phyloP scores from a whole-genome alignment of 805 yeast genomes.

The Teunomyces tritomae region DNA sequence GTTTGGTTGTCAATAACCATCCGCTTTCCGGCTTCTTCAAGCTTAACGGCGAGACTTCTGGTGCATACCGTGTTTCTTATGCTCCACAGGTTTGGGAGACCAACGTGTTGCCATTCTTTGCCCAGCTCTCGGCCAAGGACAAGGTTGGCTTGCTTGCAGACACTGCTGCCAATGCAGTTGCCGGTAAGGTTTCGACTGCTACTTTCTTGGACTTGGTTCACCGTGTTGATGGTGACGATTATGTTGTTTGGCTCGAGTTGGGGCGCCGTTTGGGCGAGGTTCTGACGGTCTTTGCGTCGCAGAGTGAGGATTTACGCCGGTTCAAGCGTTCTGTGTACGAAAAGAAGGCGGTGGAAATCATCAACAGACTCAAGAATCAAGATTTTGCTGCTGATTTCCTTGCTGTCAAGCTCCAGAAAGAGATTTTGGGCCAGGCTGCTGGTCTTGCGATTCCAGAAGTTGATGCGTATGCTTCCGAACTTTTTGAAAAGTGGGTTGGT shows the following conservation, averaged over 20 bases:
- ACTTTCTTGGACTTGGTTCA: slow-evolving; percentile 44
- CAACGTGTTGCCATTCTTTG: slow-evolving; percentile 39
- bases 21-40: slow-evolving; percentile 34
- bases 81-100: slow-evolving; percentile 39
- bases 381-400: slow-evolving; percentile 24
- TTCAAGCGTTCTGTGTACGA: slow-evolving; percentile 34
- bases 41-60: slow-evolving; percentile 49
- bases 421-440: slow-evolving; percentile 42
- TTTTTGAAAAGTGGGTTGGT: slow-evolving; percentile 23
- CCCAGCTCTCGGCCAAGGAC: slow-evolving; percentile 43
- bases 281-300: slow-evolving; percentile 30
- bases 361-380: slow-evolving; percentile 19
- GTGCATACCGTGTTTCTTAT: slow-evolving; percentile 56
- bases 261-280: slow-evolving; percentile 35
- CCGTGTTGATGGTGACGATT: slow-evolving; percentile 33
- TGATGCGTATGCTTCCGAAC: slow-evolving; percentile 31
- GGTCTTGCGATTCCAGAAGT: slow-evolving; percentile 36
- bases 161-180: slow-evolving; percentile 45
- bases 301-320: no score
- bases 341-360: slow-evolving; percentile 24
- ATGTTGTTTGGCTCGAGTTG: slow-evolving; percentile 57
- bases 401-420: slow-evolving; percentile 33
- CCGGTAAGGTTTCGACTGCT: slow-evolving; percentile 42
- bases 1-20: slow-evolving; percentile 19
- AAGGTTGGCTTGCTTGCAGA: slow-evolving; percentile 57